Conservation (phyloP, 75 land plant species). For the Pseudotsuga menziesii region DNA sequence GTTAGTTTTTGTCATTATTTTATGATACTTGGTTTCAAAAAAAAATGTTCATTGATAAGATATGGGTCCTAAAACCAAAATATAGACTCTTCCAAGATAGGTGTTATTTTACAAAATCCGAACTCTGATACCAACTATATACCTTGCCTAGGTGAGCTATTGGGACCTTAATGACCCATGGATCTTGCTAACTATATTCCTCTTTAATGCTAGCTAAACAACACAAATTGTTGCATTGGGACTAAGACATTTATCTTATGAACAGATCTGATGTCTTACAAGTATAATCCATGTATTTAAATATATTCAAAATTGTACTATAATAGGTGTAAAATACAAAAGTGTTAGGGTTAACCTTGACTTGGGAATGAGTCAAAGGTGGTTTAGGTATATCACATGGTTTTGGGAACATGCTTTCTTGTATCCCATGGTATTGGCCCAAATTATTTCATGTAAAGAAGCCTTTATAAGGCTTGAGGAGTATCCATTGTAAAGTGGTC, state of each 20-base stretch:
- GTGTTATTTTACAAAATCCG: background rate
- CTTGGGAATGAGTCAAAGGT: too few species aligned
- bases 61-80: too few species aligned
- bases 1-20: too few species aligned
- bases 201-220: background rate
- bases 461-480: too few species aligned
- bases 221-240: background rate
- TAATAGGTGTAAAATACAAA: conserved; percentile 84
- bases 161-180: background rate
- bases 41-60: background rate
- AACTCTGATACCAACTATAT: background rate
- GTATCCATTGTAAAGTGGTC: too few species aligned
- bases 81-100: too few species aligned
- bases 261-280: conserved; percentile 24
- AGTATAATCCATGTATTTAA: conserved; percentile 82
- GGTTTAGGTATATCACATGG: too few species aligned
- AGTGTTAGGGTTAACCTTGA: too few species aligned
- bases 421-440: too few species aligned
- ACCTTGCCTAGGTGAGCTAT: background rate
- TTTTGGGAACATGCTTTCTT: too few species aligned
- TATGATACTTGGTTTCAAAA: background rate
- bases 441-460: too few species aligned
- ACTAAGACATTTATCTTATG: background rate
- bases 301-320: conserved; percentile 64
- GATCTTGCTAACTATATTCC: background rate